A percentile compares a stretch with the other conserved stretches of the same genome.
Evolutionary conservation across 2,329 filamentous ascomycete species (phyloP).

Genomic region (Botrytis cinerea): DNA sequence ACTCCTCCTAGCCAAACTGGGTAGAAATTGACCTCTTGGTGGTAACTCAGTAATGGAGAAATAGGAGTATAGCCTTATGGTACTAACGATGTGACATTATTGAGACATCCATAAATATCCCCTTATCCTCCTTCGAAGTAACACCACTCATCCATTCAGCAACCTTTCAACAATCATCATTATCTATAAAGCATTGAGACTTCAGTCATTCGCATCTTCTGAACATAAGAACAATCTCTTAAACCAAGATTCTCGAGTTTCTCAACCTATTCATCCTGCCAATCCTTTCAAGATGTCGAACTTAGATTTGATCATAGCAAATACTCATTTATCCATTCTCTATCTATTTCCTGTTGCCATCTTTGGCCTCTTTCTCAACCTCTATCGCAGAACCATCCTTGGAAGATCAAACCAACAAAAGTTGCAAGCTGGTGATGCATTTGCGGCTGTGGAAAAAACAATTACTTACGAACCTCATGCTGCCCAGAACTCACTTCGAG

Average conservation of each 20-base stretch:
- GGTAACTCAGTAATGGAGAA: neutral
- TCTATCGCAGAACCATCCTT: conserved; percentile 1
- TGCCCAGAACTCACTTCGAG: neutral
- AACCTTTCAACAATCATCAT: neutral
- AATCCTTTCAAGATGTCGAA: conserved; percentile 7
- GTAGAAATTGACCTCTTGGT: neutral
- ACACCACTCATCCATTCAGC: neutral
- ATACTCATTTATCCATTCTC: conserved; percentile 5
- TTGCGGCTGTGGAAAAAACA: neutral
- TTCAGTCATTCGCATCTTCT: neutral
- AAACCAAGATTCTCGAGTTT: neutral
- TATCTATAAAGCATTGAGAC: neutral
- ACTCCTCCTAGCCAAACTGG: neutral
- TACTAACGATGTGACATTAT: neutral
- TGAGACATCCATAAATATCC: neutral
- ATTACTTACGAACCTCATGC: conserved; percentile 2
- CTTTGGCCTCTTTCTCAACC: conserved; percentile 9
- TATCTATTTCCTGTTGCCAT: conserved; percentile 5
- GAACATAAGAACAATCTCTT: neutral
- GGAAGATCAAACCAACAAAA: neutral
- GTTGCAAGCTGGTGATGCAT: neutral
- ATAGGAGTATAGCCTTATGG: neutral
- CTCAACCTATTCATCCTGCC: neutral
- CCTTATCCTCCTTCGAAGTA: neutral
- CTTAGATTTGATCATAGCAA: conserved; percentile 11